A percentile compares a stretch with the other conserved stretches of the same genome.
phyloP scores from a whole-genome alignment of 305 asterid species.

The Salvia sclarea region DNA sequence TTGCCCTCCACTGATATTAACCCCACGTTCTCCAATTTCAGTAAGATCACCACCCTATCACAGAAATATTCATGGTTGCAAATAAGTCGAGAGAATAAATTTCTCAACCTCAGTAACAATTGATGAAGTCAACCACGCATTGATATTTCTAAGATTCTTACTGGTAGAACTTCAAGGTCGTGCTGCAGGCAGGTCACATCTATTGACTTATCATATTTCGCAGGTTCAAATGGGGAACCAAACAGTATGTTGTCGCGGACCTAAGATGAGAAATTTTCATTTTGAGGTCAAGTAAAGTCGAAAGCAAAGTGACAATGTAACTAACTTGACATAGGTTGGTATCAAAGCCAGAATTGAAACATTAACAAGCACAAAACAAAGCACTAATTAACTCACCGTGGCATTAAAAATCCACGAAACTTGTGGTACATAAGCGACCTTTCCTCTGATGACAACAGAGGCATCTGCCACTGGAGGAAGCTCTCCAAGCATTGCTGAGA shows the following conservation, averaged over 20 bases:
- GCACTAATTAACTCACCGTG: constrained; percentile 61
- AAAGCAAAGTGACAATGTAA: constrained; percentile 4
- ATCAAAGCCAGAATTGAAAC: constrained; percentile 2
- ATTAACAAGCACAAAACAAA: constrained; percentile 20
- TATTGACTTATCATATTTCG: constrained; percentile 67
- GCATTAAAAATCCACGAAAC: constrained; percentile 97
- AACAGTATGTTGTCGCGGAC: constrained; percentile 92
- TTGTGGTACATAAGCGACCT: constrained; percentile 92
- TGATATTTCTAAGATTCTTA: constrained; percentile 39
- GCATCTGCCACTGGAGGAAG: constrained; percentile 73
- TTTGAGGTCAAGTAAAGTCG: neutral
- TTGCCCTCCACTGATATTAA: constrained; percentile 97
- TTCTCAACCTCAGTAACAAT: constrained; percentile 21
- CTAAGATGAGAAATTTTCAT: constrained; percentile 40
- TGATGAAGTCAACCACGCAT: constrained; percentile 18
- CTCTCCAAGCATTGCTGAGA: constrained; percentile 95
- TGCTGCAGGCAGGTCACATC: constrained; percentile 77
- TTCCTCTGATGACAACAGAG: constrained; percentile 70
- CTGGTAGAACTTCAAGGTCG: constrained; percentile 79
- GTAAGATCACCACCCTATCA: constrained; percentile 89
- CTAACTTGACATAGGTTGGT: neutral
- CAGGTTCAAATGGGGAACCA: constrained; percentile 71
- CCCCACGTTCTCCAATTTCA: constrained; percentile 98
- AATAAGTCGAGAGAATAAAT: constrained; percentile 15
- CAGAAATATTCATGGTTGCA: constrained; percentile 26